A percentile compares a stretch with the other conserved stretches of the same genome.
Conservation (phyloP, 768 basidiomycete species). For the Lentinula raphanica region DNA sequence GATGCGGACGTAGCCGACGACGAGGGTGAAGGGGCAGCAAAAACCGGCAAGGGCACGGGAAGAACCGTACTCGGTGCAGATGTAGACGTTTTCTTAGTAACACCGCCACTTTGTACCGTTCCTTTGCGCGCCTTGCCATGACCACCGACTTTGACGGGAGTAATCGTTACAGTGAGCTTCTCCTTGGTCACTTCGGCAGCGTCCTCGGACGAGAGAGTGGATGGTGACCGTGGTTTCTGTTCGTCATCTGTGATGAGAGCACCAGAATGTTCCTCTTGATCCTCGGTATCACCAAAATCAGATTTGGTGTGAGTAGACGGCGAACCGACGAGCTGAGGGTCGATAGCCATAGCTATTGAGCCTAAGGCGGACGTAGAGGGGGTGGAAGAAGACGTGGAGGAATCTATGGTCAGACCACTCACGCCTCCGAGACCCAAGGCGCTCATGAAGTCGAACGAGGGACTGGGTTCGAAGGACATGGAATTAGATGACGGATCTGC, state of each 20-base stretch:
- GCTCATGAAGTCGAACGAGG: conserved; percentile 1
- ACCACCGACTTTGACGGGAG: conserved; percentile 53
- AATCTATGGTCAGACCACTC: conserved; percentile 24
- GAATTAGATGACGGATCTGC: conserved; percentile 22
- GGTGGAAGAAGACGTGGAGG: not conserved
- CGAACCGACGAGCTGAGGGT: conserved; percentile 56
- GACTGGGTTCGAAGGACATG: conserved; percentile 21
- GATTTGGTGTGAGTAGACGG: conserved; percentile 11
- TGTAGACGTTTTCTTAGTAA: conserved; percentile 51
- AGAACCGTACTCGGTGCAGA: conserved; percentile 13
- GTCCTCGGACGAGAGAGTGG: not conserved
- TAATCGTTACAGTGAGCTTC: conserved; percentile 40
- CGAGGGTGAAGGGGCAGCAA: conserved; percentile 9
- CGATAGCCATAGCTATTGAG: conserved; percentile 46
- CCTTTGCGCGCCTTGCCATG: conserved; percentile 60
- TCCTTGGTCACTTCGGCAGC: conserved; percentile 14
- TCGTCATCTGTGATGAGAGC: conserved; percentile 13
- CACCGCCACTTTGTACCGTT: conserved; percentile 68
- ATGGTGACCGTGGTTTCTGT: not conserved
- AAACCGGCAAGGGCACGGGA: not conserved
- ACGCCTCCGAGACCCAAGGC: conserved; percentile 20
- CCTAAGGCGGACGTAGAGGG: conserved; percentile 24
- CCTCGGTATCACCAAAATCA: conserved; percentile 25
- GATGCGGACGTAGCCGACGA: not conserved
- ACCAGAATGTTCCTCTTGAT: conserved; percentile 20